Evolutionary conservation across 202 grass and related monocot species (phyloP).

Genomic region (Brachypodium distachyon): DNA sequence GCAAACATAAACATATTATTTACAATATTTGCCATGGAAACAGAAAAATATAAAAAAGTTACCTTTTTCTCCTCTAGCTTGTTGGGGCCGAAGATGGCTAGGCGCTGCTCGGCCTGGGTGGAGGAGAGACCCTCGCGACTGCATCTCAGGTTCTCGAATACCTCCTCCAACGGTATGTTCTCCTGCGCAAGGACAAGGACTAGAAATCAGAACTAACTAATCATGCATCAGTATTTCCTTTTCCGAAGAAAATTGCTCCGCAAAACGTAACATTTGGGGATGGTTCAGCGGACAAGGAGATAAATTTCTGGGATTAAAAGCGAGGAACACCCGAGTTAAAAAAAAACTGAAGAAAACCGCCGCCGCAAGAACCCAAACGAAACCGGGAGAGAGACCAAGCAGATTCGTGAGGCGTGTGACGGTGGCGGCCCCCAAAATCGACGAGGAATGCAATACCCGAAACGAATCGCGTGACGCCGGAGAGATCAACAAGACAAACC

Average conservation of each 20-base stretch:
- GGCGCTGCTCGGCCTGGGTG: slow-evolving; percentile 58
- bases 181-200: slow-evolving; percentile 36
- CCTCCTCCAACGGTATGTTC: slow-evolving; percentile 87
- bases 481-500: not conserved
- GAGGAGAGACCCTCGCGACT: slow-evolving; percentile 56
- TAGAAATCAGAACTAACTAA: not conserved
- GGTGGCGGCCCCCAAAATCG: not conserved
- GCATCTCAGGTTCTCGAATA: slow-evolving; percentile 79
- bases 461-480: not conserved
- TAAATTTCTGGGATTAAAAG: not conserved
- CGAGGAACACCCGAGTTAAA: not conserved
- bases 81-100: slow-evolving; percentile 75
- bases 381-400: slow-evolving; percentile 1
- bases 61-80: slow-evolving; percentile 93
- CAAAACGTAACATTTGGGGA: not conserved
- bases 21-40: too few relatives aligned
- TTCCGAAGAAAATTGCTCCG: not conserved
- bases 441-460: not conserved
- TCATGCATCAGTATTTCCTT: not conserved
- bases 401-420: not conserved
- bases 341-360: not conserved
- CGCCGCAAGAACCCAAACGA: slow-evolving; percentile 7
- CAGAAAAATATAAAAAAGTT: too few relatives aligned
- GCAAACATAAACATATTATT: too few relatives aligned
- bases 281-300: not conserved